Conservation (phyloP, 805 yeast species). For the Metschnikowia continentalis region DNA sequence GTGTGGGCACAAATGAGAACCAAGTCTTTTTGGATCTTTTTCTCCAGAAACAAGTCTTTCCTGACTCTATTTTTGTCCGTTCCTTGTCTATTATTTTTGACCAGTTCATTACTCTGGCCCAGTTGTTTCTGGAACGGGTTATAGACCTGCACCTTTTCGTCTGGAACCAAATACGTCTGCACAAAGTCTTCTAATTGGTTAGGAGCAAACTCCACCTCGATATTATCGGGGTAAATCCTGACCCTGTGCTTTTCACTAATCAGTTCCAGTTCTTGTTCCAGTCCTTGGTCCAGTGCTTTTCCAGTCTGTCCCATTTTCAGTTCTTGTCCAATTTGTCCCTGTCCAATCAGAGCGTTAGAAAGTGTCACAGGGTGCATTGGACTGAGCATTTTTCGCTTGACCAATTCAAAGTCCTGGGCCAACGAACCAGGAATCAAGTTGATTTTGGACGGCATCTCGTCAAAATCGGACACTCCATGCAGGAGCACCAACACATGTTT, state of each 20-base stretch:
- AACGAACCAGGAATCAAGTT: slow-evolving; percentile 46
- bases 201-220: slow-evolving; percentile 34
- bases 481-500: slow-evolving; percentile 55
- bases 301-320: too few relatives aligned
- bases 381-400: slow-evolving; percentile 31
- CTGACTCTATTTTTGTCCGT: background rate
- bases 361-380: slow-evolving; percentile 49
- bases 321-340: too few relatives aligned
- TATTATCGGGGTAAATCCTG: slow-evolving; percentile 53
- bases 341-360: slow-evolving; percentile 36
- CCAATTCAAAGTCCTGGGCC: slow-evolving; percentile 34
- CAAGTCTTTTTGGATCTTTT: slow-evolving; percentile 20
- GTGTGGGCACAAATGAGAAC: slow-evolving; percentile 65
- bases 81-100: background rate
- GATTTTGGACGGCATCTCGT: slow-evolving; percentile 46
- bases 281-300: too few relatives aligned
- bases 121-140: slow-evolving; percentile 21
- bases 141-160: slow-evolving; percentile 14
- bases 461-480: slow-evolving; percentile 34
- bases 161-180: slow-evolving; percentile 38
- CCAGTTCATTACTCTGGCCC: background rate
- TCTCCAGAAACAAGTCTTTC: slow-evolving; percentile 7
- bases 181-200: slow-evolving; percentile 34
- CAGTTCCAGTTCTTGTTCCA: too few relatives aligned
- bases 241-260: slow-evolving; percentile 22